Conservation (phyloP, 257 asterid genomes). For the Thymus quinquecostatus region DNA sequence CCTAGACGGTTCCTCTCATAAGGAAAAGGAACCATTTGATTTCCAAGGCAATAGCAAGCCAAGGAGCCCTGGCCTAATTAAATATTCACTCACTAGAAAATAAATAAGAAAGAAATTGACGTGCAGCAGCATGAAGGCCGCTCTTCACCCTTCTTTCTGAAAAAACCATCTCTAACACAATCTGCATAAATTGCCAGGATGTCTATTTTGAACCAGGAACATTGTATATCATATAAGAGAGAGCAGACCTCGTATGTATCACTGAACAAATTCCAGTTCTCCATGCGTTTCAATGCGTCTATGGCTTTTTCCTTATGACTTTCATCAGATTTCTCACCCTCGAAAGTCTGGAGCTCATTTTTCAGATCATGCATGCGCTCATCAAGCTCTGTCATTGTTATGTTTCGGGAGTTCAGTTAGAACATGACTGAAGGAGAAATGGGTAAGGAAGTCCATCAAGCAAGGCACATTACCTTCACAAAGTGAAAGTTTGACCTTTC, state of each 20-base stretch:
- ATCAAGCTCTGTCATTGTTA: slow-evolving; percentile 81
- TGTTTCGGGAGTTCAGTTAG: slow-evolving; percentile 28
- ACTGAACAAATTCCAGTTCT: slow-evolving; percentile 93
- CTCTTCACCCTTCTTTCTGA: no score
- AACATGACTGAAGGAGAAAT: slow-evolving; percentile 16
- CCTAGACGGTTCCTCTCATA: no score
- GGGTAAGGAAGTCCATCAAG: slow-evolving; percentile 11
- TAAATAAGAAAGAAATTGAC: no score
- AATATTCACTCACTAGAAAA: no score
- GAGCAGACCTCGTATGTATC: slow-evolving; percentile 72
- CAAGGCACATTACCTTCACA: slow-evolving; percentile 71
- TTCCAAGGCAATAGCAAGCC: no score
- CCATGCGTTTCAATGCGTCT: slow-evolving; percentile 97
- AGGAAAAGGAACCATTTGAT: no score
- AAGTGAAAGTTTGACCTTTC: slow-evolving; percentile 96
- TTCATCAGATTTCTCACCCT: slow-evolving; percentile 83
- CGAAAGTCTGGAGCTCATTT: slow-evolving; percentile 79
- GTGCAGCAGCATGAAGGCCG: no score
- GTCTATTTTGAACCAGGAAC: slow-evolving; percentile 12
- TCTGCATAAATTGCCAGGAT: slow-evolving; percentile 2
- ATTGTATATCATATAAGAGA: slow-evolving; percentile 20
- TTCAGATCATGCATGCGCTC: slow-evolving; percentile 97
- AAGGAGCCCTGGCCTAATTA: no score
- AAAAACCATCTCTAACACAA: no score
- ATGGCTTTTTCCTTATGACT: slow-evolving; percentile 71